Evolutionary conservation across 2,329 filamentous ascomycete genomes (phyloP), one percentile per base, ranked within the genome.

Genomic region (Plectosphaerella cucumerina): DNA sequence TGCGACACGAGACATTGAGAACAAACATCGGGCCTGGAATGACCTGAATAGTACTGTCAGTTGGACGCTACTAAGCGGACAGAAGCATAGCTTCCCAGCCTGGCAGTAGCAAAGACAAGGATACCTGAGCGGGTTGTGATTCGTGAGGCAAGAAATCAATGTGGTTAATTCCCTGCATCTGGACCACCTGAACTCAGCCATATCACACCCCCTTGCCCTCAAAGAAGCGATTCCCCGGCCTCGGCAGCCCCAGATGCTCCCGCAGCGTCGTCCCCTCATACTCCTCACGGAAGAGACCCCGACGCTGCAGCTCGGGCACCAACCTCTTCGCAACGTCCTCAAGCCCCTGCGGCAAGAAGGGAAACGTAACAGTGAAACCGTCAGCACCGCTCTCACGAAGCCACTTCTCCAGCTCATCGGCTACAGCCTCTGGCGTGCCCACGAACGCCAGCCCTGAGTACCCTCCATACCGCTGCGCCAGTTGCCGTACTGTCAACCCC

Each of bases 251-350:
- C 39, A 82, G 65, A 61, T 82, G 77, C 37, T 81, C 78, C 39
- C 78, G 64, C 57, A 81, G 59, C 2, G 77, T 81, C 1, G 67
- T 70, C 1, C 77, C 78, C 45, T 73, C 65, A 55, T 82, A 81
- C 1, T 81, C 77, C 6, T 68, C 56, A 5, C 78, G 65, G 60
- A 80, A 81, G 2, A 81, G 52, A 0, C 76, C 77, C 22, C 77
- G 68, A 5, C 69, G 67, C 59, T 80, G 76, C 12, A 81, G 57
- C 58, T 79, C 76, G 1, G 77, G 77, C 9, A 81, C 64, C 49
- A 81, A 55, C 3, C 62, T 65, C 43, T 75, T 59, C 0, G 67
- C 68, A 6, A 80, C 73, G 57, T 75, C 76, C 17, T 78, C 73
- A 37, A 80, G 53, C 0, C 77, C 77, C 52, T 80, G 69, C 0